Conservation (phyloP, 2,329 filamentous ascomycete species). For the Diaporthe aspalathi region DNA sequence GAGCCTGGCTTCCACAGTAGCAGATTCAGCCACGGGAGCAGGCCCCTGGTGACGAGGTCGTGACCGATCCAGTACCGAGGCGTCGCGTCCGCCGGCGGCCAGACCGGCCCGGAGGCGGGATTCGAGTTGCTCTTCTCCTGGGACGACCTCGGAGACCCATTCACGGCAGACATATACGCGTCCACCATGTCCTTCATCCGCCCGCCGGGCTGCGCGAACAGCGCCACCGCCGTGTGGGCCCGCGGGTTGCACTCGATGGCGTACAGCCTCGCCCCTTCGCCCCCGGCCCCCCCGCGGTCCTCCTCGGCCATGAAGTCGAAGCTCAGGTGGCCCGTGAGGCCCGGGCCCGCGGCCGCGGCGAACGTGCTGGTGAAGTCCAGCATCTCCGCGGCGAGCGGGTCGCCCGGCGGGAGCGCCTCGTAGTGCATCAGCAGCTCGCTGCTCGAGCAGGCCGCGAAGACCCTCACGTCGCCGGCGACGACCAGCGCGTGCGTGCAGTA, state of each 20-base stretch:
- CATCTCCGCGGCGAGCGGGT: slow-evolving; percentile 69
- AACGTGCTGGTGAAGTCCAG: slow-evolving; percentile 72
- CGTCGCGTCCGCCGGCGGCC: slow-evolving; percentile 42
- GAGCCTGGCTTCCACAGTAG: slow-evolving; percentile 43
- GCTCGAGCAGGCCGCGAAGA: slow-evolving; percentile 75
- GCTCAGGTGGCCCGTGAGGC: slow-evolving; percentile 76
- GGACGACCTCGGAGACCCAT: slow-evolving; percentile 40
- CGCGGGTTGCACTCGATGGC: slow-evolving; percentile 80
- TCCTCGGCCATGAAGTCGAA: slow-evolving; percentile 77
- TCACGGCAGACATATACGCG: slow-evolving; percentile 64
- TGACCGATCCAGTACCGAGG: slow-evolving; percentile 75
- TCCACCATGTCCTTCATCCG: slow-evolving; percentile 59
- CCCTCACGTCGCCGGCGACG: slow-evolving; percentile 71
- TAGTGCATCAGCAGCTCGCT: slow-evolving; percentile 75
- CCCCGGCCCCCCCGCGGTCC: slow-evolving; percentile 45
- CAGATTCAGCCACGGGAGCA: slow-evolving; percentile 57
- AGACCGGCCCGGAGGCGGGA: not conserved
- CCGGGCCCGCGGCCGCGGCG: slow-evolving; percentile 52
- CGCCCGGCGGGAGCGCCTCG: slow-evolving; percentile 64
- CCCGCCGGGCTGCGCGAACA: slow-evolving; percentile 61
- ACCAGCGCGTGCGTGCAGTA: slow-evolving; percentile 79
- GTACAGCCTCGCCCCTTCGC: slow-evolving; percentile 61
- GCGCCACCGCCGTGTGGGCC: slow-evolving; percentile 73
- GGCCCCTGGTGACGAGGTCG: slow-evolving; percentile 66
- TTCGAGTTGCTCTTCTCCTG: slow-evolving; percentile 3